Percentiles rank a stretch among this genome's conserved stretches.
phyloP scores from a whole-genome alignment of 345 rosid genomes.

The Nephelium lappaceum region DNA sequence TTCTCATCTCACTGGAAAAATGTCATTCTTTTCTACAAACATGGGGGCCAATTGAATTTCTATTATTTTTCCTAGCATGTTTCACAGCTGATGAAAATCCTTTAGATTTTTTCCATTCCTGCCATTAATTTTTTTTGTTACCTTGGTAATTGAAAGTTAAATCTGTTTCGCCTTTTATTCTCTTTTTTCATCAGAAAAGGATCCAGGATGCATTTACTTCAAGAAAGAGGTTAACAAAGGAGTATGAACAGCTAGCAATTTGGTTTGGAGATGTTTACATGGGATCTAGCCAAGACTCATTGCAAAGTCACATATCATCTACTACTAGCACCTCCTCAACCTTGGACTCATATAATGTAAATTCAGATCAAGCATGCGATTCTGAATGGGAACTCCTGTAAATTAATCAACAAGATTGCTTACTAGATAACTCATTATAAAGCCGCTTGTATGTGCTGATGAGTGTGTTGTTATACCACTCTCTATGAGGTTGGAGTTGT shows the following conservation, averaged over 20 bases:
- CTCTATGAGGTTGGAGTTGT: not conserved
- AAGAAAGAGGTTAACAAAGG: conserved; percentile 60
- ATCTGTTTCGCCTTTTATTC: not conserved
- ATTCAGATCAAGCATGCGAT: conserved; percentile 30
- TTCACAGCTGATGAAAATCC: not conserved
- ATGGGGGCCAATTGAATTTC: not conserved
- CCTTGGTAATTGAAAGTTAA: not conserved
- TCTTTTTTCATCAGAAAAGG: conserved; percentile 52
- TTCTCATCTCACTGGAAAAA: not conserved
- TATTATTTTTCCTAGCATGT: not conserved
- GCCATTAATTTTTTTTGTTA: not conserved
- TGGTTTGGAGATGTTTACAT: conserved; percentile 68
- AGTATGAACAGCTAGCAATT: conserved; percentile 76
- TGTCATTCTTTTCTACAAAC: not conserved
- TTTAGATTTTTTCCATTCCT: not conserved
- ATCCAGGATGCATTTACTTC: conserved; percentile 65
- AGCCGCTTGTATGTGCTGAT: conserved; percentile 16
- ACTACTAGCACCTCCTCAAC: conserved; percentile 15
- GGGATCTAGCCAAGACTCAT: conserved; percentile 31
- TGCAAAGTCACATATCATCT: conserved; percentile 23
- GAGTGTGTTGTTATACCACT: not conserved
- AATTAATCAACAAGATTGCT: conserved; percentile 14
- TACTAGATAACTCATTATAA: not conserved
- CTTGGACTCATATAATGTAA: conserved; percentile 23
- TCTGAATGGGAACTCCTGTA: conserved; percentile 75